Evolutionary conservation across 768 basidiomycete genomes (phyloP).

Genomic region (Pisolithus marmoratus): DNA sequence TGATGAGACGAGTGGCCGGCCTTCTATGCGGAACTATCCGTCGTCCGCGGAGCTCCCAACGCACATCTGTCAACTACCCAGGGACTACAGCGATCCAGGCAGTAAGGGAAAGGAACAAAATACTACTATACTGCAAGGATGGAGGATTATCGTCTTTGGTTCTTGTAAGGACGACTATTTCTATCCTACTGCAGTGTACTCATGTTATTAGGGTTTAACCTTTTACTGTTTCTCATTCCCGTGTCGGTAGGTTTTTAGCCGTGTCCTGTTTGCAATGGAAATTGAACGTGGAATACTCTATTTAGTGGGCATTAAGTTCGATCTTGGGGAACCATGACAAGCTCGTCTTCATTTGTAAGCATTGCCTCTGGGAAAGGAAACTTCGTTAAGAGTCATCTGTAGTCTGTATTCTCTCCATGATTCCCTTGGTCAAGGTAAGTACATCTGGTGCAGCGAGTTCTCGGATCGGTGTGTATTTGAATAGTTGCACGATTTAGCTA

Average conservation of each 20-base stretch:
- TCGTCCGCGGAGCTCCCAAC: slow-evolving; percentile 15
- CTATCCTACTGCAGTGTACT: neutral
- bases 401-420: slow-evolving; percentile 67
- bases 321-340: slow-evolving; percentile 43
- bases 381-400: neutral
- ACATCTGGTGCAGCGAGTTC: neutral
- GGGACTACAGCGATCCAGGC: neutral
- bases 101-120: slow-evolving; percentile 3
- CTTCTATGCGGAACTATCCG: slow-evolving; percentile 28
- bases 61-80: neutral
- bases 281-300: neutral
- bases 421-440: slow-evolving; percentile 70
- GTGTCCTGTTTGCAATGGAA: neutral
- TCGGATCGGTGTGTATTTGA: slow-evolving; percentile 1
- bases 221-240: slow-evolving; percentile 61
- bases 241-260: slow-evolving; percentile 47
- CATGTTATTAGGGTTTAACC: slow-evolving; percentile 56
- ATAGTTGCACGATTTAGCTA: slow-evolving; percentile 74
- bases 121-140: slow-evolving; percentile 39
- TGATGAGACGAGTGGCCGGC: slow-evolving; percentile 23
- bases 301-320: slow-evolving; percentile 52
- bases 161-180: slow-evolving; percentile 42
- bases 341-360: slow-evolving; percentile 59
- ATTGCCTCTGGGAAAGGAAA: neutral
- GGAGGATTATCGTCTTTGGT: slow-evolving; percentile 47